Evolutionary conservation across 805 yeast species (phyloP).

Genomic region (Yamadazyma endophytica): DNA sequence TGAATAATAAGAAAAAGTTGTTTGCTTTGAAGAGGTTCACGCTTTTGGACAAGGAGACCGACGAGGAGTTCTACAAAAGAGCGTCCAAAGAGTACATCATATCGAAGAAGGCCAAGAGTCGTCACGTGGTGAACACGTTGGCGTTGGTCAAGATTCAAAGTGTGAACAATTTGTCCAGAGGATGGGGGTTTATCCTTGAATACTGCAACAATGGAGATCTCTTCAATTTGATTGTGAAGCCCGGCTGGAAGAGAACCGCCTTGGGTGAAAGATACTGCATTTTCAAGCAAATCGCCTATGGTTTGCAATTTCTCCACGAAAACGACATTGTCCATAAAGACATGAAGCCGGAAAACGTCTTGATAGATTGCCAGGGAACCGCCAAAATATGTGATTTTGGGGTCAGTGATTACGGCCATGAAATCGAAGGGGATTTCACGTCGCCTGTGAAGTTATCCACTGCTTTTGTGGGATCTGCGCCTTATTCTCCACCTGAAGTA

Average conservation of each 20-base stretch:
- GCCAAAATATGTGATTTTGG: slow-evolving; percentile 76
- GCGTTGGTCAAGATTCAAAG: slow-evolving; percentile 57
- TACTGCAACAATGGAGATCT: slow-evolving; percentile 61
- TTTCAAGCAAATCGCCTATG: slow-evolving; percentile 65
- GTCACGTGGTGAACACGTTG: slow-evolving; percentile 57
- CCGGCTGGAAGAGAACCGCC: slow-evolving; percentile 56
- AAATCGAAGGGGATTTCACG: slow-evolving; percentile 44
- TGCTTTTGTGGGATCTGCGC: slow-evolving; percentile 72
- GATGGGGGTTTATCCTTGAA: slow-evolving; percentile 77
- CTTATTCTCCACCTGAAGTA: slow-evolving; percentile 78
- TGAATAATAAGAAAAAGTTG: slow-evolving; percentile 37
- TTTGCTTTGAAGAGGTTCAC: slow-evolving; percentile 67
- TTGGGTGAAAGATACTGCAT: slow-evolving; percentile 56
- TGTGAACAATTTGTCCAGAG: slow-evolving; percentile 49
- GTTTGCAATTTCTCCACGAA: slow-evolving; percentile 59
- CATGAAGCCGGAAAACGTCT: slow-evolving; percentile 69
- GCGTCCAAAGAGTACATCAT: slow-evolving; percentile 62
- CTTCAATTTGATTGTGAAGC: slow-evolving; percentile 48
- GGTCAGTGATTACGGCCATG: slow-evolving; percentile 63
- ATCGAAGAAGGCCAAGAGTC: slow-evolving; percentile 50
- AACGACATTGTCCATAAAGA: slow-evolving; percentile 69
- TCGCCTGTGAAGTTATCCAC: slow-evolving; percentile 38
- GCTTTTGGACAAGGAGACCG: slow-evolving; percentile 56
- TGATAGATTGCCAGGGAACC: slow-evolving; percentile 56
- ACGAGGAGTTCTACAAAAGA: slow-evolving; percentile 60